phyloP scores from a whole-genome alignment of 108 stramenopile species.

The Conticribra guillardii region DNA sequence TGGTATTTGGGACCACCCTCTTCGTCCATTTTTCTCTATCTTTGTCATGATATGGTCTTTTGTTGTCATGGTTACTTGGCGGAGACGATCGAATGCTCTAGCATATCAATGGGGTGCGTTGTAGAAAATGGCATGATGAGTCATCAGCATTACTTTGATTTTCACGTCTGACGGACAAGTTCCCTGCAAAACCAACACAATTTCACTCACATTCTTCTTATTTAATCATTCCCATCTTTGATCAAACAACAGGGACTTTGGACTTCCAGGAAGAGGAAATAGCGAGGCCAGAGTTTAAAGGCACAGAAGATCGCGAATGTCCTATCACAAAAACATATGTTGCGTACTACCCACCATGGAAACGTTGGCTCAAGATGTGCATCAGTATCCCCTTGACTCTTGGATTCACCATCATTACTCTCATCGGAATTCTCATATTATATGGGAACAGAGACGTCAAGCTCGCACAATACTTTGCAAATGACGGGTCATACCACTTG shows the following conservation, averaged over 20 bases:
- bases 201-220: too few relatives aligned
- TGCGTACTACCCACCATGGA: slow-evolving; percentile 86
- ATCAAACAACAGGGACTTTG: slow-evolving; percentile 94
- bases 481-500: slow-evolving; percentile 52
- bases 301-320: slow-evolving; percentile 59
- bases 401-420: slow-evolving; percentile 73
- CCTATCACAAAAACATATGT: slow-evolving; percentile 84
- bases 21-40: slow-evolving; percentile 63
- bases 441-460: slow-evolving; percentile 87
- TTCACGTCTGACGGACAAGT: too few relatives aligned
- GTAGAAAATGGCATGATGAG: too few relatives aligned
- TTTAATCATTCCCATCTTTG: too few relatives aligned
- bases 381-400: slow-evolving; percentile 85
- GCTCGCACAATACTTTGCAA: slow-evolving; percentile 78
- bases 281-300: slow-evolving; percentile 91
- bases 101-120: slow-evolving; percentile 52
- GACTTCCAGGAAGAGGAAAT: slow-evolving; percentile 93
- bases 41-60: slow-evolving; percentile 94
- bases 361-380: slow-evolving; percentile 78
- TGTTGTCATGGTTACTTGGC: slow-evolving; percentile 91
- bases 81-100: slow-evolving; percentile 76
- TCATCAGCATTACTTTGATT: too few relatives aligned
- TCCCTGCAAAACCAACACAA: too few relatives aligned
- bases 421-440: slow-evolving; percentile 81
- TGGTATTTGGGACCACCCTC: slow-evolving; percentile 75